A percentile compares a stretch with the other conserved stretches of the same genome.
These are phyloP conservation scores for Protea cynaroides DNA, from an alignment of 164 flowering plant species.

Conservation along the genomic window DNA sequence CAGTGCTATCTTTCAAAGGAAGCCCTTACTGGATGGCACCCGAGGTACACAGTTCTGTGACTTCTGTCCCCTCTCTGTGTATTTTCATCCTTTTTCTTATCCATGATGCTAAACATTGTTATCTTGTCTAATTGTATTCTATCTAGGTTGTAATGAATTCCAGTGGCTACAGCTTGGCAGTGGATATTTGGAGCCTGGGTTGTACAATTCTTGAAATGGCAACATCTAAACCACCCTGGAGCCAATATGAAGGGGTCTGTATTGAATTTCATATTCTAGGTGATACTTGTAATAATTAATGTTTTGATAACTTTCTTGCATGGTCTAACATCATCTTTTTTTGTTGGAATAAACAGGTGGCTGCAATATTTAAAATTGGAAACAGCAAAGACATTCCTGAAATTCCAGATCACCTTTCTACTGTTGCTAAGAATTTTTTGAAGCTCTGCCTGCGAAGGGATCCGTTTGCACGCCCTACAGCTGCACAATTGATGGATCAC, in stretches of 20 bases:
- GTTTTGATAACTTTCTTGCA: not conserved
- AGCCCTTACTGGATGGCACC: constrained; percentile 99
- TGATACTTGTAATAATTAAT: not conserved
- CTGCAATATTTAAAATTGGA: constrained; percentile 96
- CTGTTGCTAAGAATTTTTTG: constrained; percentile 69
- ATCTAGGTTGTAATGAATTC: constrained; percentile 84
- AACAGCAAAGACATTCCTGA: constrained; percentile 89
- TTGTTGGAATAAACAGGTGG: constrained; percentile 51
- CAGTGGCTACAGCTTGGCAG: constrained; percentile 76
- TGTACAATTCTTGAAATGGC: constrained; percentile 98
- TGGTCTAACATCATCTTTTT: constrained; percentile 2
- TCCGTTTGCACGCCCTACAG: constrained; percentile 74
- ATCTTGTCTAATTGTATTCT: constrained; percentile 5
- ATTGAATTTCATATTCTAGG: constrained; percentile 2
- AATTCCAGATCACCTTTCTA: constrained; percentile 73
- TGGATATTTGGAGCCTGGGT: constrained; percentile 98
- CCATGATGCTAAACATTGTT: not conserved
- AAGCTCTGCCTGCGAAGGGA: constrained; percentile 75
- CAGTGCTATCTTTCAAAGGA: constrained; percentile 93
- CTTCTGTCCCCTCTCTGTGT: not conserved
- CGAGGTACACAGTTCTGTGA: constrained; percentile 48
- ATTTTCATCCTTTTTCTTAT: not conserved
- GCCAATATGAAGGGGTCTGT: constrained; percentile 93
- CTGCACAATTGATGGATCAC: constrained; percentile 57
- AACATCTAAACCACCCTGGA: constrained; percentile 95